Conservation (phyloP, 495 filamentous ascomycete genomes). For the Saxophila tyrrhenica region DNA sequence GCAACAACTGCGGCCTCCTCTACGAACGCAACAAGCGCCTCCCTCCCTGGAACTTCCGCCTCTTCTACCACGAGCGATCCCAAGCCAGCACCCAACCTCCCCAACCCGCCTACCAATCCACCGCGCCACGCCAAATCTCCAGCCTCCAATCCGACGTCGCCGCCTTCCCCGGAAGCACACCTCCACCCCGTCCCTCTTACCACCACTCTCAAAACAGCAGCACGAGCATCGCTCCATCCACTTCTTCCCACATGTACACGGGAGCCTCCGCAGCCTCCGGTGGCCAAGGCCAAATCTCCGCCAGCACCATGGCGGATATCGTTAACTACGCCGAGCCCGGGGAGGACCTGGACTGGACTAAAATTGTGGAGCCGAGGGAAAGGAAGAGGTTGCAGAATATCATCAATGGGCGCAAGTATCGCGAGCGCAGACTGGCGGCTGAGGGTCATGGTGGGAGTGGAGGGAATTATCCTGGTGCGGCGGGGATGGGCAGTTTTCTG, state of each 20-base stretch:
- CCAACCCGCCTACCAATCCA: background rate
- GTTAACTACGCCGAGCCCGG: constrained; percentile 21
- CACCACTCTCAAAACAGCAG: background rate
- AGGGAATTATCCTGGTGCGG: constrained; percentile 19
- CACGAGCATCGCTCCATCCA: constrained; percentile 7
- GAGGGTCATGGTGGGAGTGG: constrained; percentile 18
- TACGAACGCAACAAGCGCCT: constrained; percentile 78
- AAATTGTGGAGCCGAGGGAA: constrained; percentile 18
- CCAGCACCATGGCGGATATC: constrained; percentile 17
- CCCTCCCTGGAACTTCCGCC: constrained; percentile 70
- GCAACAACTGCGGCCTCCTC: constrained; percentile 83
- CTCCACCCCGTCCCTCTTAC: background rate
- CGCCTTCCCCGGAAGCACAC: constrained; percentile 8
- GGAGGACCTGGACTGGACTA: constrained; percentile 21
- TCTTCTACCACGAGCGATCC: constrained; percentile 31
- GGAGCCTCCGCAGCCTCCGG: constrained; percentile 13
- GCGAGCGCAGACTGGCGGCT: constrained; percentile 14
- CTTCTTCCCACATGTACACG: constrained; percentile 16
- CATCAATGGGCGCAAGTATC: constrained; percentile 22
- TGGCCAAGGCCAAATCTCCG: constrained; percentile 19
- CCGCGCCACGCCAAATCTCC: constrained; percentile 4
- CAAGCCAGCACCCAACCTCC: background rate
- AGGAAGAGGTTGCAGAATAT: constrained; percentile 20
- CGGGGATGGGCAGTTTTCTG: constrained; percentile 15
- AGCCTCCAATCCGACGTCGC: constrained; percentile 17